These are phyloP conservation scores for Colletotrichum costaricense DNA, from an alignment of 2,329 filamentous ascomycete genomes.

Conservation along the genomic window DNA sequence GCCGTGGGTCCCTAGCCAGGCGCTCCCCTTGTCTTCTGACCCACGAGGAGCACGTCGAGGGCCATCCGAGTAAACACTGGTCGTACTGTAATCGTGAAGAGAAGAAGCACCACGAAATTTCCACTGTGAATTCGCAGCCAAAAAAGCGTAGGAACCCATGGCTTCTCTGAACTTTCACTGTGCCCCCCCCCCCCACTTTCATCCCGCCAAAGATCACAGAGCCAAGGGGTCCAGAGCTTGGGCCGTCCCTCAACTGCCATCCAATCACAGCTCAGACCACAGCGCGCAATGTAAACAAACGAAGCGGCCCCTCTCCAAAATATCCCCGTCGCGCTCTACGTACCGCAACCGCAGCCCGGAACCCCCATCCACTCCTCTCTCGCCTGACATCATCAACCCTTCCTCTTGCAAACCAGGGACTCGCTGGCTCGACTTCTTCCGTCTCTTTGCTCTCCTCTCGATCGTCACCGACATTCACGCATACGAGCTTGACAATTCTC, in stretches of 20 bases:
- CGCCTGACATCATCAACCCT: slow-evolving; percentile 34
- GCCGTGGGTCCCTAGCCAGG: slow-evolving; percentile 4
- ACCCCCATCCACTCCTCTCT: slow-evolving; percentile 20
- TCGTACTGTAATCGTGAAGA: background rate
- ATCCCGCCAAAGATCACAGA: background rate
- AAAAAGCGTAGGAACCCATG: background rate
- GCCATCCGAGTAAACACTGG: slow-evolving; percentile 16
- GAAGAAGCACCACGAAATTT: background rate
- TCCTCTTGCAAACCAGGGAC: background rate
- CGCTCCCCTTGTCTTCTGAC: background rate
- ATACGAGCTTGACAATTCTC: slow-evolving; percentile 7
- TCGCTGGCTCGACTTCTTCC: slow-evolving; percentile 16
- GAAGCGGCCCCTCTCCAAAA: slow-evolving; percentile 28
- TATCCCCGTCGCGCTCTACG: slow-evolving; percentile 29
- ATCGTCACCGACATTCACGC: background rate
- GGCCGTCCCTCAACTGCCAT: background rate
- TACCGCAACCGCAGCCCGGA: background rate
- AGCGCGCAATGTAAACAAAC: slow-evolving; percentile 34
- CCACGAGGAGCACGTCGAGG: slow-evolving; percentile 13
- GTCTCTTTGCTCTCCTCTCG: background rate
- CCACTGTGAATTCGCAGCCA: background rate
- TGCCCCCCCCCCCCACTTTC: slow-evolving; percentile 17
- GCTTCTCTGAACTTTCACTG: background rate
- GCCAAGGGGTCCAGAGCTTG: slow-evolving; percentile 21
- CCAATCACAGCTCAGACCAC: slow-evolving; percentile 16